Conservation (phyloP, 139 green algal species). For the Chlamydomonas asymmetrica region DNA sequence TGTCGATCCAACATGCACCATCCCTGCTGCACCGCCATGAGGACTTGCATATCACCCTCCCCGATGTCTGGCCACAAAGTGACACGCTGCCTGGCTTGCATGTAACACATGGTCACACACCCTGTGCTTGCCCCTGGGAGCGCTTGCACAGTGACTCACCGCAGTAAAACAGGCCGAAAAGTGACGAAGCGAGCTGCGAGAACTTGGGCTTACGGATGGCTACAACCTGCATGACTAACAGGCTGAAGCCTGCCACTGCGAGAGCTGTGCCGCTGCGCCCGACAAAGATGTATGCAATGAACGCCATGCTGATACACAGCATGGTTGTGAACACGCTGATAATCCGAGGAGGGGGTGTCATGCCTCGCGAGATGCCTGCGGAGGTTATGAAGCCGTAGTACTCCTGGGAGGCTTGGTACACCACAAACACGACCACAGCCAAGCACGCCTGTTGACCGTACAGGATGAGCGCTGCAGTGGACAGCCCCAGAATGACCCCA, state of each 20-base stretch:
- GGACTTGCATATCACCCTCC: neutral
- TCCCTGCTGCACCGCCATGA: too few relatives aligned
- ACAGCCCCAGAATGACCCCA: conserved; percentile 60
- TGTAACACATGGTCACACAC: too few relatives aligned
- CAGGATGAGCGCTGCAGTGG: conserved; percentile 59
- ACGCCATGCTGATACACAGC: conserved; percentile 71
- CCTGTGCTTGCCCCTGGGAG: too few relatives aligned
- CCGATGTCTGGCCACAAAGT: neutral
- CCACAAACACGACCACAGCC: conserved; percentile 56
- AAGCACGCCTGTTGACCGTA: conserved; percentile 61
- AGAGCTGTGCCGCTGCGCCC: conserved; percentile 50
- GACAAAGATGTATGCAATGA: conserved; percentile 47
- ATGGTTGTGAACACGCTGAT: conserved; percentile 62
- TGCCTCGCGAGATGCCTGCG: conserved; percentile 60
- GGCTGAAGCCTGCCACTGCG: conserved; percentile 76
- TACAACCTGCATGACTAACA: conserved; percentile 79
- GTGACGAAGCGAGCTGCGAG: conserved; percentile 75
- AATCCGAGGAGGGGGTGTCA: conserved; percentile 64
- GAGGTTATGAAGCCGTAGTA: conserved; percentile 73
- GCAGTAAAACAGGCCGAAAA: conserved; percentile 95
- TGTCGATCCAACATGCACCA: neutral
- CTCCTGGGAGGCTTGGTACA: conserved; percentile 73
- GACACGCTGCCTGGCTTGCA: too few relatives aligned
- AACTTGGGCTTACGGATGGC: conserved; percentile 73
- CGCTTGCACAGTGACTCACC: too few relatives aligned